Conservation (phyloP, 495 filamentous ascomycete species). For the Tuber melanosporum region DNA sequence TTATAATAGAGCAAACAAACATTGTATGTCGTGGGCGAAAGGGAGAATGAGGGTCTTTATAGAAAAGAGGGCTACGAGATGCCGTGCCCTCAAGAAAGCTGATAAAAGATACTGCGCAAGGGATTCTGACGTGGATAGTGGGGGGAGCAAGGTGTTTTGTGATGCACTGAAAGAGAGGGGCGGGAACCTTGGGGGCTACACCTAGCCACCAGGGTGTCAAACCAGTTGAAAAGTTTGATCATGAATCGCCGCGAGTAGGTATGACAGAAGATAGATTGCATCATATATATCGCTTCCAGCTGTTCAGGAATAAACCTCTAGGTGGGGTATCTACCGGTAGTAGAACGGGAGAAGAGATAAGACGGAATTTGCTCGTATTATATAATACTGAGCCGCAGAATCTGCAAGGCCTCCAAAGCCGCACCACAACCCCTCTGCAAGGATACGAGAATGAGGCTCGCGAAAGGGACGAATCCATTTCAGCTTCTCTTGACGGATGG, state of each 20-base stretch:
- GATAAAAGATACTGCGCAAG: background rate
- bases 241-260: background rate
- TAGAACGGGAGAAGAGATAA: background rate
- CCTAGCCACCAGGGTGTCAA: background rate
- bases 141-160: background rate
- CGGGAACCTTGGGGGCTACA: constrained; percentile 1
- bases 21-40: background rate
- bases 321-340: background rate
- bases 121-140: background rate
- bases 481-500: background rate
- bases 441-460: background rate
- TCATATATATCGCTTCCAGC: background rate
- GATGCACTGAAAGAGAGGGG: background rate
- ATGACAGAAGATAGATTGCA: background rate
- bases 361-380: background rate
- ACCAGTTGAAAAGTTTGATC: background rate
- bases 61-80: background rate
- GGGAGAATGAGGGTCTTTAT: background rate
- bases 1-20: background rate
- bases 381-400: background rate
- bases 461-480: background rate
- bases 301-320: background rate
- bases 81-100: background rate
- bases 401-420: background rate
- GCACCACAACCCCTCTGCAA: background rate